Base-by-base conservation (phyloP, 805 yeast species). In the Candida alai region DNA sequence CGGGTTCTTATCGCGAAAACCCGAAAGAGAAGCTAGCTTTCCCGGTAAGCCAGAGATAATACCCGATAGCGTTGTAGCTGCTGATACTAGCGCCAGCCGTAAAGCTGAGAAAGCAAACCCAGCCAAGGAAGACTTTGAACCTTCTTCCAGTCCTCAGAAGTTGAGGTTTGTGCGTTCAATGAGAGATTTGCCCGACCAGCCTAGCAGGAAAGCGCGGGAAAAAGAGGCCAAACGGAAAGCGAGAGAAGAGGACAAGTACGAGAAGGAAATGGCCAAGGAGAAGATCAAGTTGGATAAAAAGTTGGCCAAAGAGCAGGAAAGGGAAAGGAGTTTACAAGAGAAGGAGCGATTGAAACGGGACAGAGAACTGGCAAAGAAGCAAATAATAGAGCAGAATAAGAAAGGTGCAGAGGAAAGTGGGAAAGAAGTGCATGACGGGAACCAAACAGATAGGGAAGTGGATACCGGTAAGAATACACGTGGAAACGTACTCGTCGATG, bases 101-200 rank as follows among this genome's bases (percentile, higher is more conserved):
- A 29, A 24, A 16, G 13, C 19, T 7, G 37, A 52, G 3, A 40
- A 53, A 15, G 56, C 51, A 28, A 58, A 41, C 26, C 39, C 41
- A 30, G 32, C 37, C 23, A 44, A 47, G 28, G 42, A 40, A 26
- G 47, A 40, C 15, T n/a, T n/a, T n/a, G n/a, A 24, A 18, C 28
- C 8, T 15, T 14, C 7, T 14, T 15, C 11, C 28, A 24, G 28
- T 47, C 43, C 21, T 40, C 44, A 28, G 24, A 32, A 26, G 39
- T 36, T 22, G 40, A 40, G 19, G 35, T 34, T 24, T 39, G 35
- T 21, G 45, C 41, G 7, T 40, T 41, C 32, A 43, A 45, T 23
- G 34, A 34, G 19, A 42, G 36, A 32, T 8, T 27, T 24, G 19
- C 33, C 33, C 33, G 39, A 41, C 18, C 34, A 37, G 18, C 25